Evolutionary conservation across 2,329 filamentous ascomycete species (phyloP), one percentile per base, ranked within the genome.

Genomic region (Claviceps pazoutovae): DNA sequence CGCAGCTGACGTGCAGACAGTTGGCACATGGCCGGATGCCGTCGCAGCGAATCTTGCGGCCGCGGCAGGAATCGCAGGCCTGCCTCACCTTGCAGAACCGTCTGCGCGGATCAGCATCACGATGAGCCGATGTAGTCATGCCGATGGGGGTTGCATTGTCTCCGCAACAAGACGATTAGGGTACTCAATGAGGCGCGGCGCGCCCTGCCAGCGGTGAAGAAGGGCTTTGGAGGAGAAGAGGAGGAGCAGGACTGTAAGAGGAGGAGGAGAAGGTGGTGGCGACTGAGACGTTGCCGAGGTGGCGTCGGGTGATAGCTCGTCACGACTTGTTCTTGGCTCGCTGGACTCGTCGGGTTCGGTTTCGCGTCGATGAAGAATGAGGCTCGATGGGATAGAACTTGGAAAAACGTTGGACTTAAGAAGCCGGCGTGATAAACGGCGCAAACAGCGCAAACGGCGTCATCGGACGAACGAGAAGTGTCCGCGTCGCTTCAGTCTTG

Each of bases 21-120:
- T 62, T 64, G 4, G 47, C 30, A 42, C 64, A 66, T 0, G 64
- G 63, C 1, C 46, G 51, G 1, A 44, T 41, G 3, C 63, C 61
- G 46, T 65, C 56, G 17, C 64, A 66, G 23, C 64, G 62, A 0
- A 62, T 56, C 46, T 66, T 66, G 3, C 61, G 53, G 4, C 45
- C 46, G 34, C 62, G 63, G n/a, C 64, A 66, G 11, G 56, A 46
- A 47, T 66, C 64, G 26, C 64, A 66, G 1, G 64, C 64, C 46
- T 66, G 61, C 46, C 55, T 57, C 14, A 61, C 56, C 52, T 60
- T 64, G 50, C 49, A 37, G 42, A 44, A 26, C 14, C 43, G 49
- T 51, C 42, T 51, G 49, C 49, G 49, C 19, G 49, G 42, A 34
- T 46, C 44, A 17, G 26, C 16, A 45, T 46, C 43, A 46, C 36